A percentile compares a stretch with the other conserved stretches of the same genome.
phyloP scores from a whole-genome alignment of 148 eudicot species.

The Talinum fruticosum region DNA sequence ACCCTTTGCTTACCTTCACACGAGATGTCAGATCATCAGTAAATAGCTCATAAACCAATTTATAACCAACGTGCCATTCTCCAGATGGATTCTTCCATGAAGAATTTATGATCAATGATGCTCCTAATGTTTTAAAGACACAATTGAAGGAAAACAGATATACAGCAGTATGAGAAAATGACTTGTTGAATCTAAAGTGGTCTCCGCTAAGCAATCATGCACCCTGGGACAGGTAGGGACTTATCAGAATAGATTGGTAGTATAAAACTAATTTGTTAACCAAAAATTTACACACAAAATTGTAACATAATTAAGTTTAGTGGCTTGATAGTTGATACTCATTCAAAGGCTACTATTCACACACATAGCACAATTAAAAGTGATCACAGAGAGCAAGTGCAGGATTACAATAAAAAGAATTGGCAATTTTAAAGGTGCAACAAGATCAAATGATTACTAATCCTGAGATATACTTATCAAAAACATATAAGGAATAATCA shows the following conservation, averaged over 20 bases:
- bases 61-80: slow-evolving; percentile 92
- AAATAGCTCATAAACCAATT: slow-evolving; percentile 85
- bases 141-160: not conserved
- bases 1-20: slow-evolving; percentile 56
- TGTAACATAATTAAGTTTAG: not conserved
- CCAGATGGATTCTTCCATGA: slow-evolving; percentile 95
- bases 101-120: slow-evolving; percentile 65
- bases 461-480: not conserved
- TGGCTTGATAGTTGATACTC: too few relatives aligned
- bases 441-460: too few relatives aligned
- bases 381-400: not conserved
- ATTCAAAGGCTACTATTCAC: not conserved
- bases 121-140: slow-evolving; percentile 43
- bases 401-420: not conserved
- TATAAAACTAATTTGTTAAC: not conserved
- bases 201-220: not conserved
- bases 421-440: not conserved
- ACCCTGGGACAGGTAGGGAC: not conserved
- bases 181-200: slow-evolving; percentile 1
- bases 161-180: not conserved
- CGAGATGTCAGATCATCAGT: slow-evolving; percentile 75
- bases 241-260: not conserved
- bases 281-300: not conserved
- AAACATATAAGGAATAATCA: not conserved
- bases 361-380: not conserved